These are phyloP conservation scores for Adansonia rubrostipa DNA, from an alignment of 441 rosid species.

Conservation along the genomic window DNA sequence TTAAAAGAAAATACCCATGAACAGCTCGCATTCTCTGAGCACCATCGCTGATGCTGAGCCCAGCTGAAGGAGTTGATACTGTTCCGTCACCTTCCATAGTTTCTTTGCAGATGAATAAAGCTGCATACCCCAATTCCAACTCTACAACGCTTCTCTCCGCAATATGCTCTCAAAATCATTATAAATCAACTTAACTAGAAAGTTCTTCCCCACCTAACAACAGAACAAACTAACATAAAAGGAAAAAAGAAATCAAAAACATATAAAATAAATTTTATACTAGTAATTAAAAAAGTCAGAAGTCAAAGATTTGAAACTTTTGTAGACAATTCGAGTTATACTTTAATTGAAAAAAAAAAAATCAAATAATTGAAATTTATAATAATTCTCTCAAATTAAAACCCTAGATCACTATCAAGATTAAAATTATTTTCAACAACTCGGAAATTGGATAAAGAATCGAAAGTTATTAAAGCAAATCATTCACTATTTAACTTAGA, in stretches of 20 bases:
- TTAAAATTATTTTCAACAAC: conserved; percentile 4
- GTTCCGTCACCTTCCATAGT: conserved; percentile 75
- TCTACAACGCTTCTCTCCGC: conserved; percentile 46
- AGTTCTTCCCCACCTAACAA: conserved; percentile 32
- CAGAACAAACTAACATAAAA: conserved; percentile 36
- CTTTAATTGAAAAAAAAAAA: neutral
- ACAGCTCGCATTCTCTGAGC: conserved; percentile 51
- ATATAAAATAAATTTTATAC: neutral
- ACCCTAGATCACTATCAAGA: conserved; percentile 18
- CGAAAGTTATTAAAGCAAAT: neutral
- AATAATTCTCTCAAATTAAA: conserved; percentile 15
- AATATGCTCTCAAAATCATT: conserved; percentile 64
- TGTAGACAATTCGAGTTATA: neutral
- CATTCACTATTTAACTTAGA: neutral
- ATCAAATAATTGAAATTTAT: neutral
- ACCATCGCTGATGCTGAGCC: conserved; percentile 46
- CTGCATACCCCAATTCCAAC: conserved; percentile 63
- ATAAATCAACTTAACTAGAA: conserved; percentile 36
- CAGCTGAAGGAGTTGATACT: conserved; percentile 57
- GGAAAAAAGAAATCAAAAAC: neutral
- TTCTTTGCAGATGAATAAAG: conserved; percentile 45
- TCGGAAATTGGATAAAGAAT: neutral
- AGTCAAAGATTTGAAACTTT: conserved; percentile 4
- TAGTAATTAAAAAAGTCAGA: neutral
- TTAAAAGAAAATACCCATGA: conserved; percentile 62